Evolutionary conservation across 1,284 basidiomycete genomes (phyloP).

Genomic region (Irpex sp.): DNA sequence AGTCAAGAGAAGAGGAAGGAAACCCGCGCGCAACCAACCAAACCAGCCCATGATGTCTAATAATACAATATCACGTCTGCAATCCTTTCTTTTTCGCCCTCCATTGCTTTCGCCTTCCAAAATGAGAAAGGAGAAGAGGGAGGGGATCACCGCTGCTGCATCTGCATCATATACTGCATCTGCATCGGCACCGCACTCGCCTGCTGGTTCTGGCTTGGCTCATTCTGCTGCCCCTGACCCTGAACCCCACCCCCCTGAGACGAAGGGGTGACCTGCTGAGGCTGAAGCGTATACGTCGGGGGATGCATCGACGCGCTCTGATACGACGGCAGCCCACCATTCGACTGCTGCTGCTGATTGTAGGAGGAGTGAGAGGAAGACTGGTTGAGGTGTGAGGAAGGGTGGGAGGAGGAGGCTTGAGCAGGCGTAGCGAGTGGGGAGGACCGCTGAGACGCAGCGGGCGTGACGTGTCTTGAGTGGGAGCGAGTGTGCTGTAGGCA

Average conservation of each 20-base stretch:
- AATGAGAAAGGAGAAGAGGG: no score
- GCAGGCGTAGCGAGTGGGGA: conserved; percentile 21
- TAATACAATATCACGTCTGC: neutral
- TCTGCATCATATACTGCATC: conserved; percentile 14
- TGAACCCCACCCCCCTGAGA: neutral
- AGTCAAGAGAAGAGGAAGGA: neutral
- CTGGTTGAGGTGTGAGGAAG: neutral
- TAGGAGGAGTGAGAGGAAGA: conserved; percentile 4
- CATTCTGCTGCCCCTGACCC: no score
- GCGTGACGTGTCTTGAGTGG: conserved; percentile 24
- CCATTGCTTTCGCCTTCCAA: neutral
- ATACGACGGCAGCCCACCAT: conserved; percentile 29
- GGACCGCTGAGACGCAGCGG: conserved; percentile 19
- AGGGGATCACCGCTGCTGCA: conserved; percentile 9
- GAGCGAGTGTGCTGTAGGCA: conserved; percentile 33
- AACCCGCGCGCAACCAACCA: no score
- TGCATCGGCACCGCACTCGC: conserved; percentile 3
- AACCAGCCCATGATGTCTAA: neutral
- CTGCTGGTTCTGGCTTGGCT: no score
- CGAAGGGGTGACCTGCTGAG: conserved; percentile 6
- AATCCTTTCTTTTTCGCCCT: no score
- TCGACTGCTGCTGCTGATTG: no score
- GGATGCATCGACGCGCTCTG: conserved; percentile 44
- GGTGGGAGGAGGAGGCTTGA: conserved; percentile 11
- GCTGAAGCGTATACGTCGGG: conserved; percentile 32